phyloP scores from a whole-genome alignment of 2,329 filamentous ascomycete genomes.

The Gliomastix tumulicola region DNA sequence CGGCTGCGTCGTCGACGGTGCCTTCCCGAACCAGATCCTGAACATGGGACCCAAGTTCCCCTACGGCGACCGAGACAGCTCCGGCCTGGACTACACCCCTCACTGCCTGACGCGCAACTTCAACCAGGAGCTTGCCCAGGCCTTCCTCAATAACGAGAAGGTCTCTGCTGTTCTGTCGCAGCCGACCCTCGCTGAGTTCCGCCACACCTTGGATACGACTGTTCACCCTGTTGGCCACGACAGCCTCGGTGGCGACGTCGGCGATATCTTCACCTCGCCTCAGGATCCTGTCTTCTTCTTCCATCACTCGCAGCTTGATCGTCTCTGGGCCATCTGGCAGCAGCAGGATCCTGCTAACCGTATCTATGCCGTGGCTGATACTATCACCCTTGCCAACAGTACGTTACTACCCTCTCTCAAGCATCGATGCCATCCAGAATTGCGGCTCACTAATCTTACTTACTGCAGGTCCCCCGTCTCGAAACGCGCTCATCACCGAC shows the following conservation, averaged over 20 bases:
- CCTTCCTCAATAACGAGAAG: conserved; percentile 16
- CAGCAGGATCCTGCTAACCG: neutral
- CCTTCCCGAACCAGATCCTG: conserved; percentile 34
- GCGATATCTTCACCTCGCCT: conserved; percentile 29
- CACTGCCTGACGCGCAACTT: conserved; percentile 33
- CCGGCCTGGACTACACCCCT: conserved; percentile 28
- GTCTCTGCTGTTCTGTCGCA: conserved; percentile 1
- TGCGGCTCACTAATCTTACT: no score
- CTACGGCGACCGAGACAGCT: conserved; percentile 8
- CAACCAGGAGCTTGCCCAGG: conserved; percentile 6
- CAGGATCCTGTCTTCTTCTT: conserved; percentile 26
- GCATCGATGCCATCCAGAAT: no score
- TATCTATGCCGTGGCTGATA: no score
- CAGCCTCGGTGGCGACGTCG: conserved; percentile 31
- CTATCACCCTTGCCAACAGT: no score
- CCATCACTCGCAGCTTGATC: conserved; percentile 15
- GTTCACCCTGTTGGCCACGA: conserved; percentile 31
- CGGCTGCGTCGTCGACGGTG: conserved; percentile 45
- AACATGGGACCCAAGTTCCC: conserved; percentile 29
- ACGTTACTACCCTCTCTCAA: no score
- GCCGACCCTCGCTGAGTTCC: conserved; percentile 6
- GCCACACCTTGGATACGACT: conserved; percentile 10
- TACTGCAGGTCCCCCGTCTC: neutral
- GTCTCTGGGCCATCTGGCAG: conserved; percentile 6
- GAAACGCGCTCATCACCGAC: neutral